Evolutionary conservation across 257 asterid genomes (phyloP), one percentile per base, ranked within the genome.

Genomic region (Echium plantagineum): DNA sequence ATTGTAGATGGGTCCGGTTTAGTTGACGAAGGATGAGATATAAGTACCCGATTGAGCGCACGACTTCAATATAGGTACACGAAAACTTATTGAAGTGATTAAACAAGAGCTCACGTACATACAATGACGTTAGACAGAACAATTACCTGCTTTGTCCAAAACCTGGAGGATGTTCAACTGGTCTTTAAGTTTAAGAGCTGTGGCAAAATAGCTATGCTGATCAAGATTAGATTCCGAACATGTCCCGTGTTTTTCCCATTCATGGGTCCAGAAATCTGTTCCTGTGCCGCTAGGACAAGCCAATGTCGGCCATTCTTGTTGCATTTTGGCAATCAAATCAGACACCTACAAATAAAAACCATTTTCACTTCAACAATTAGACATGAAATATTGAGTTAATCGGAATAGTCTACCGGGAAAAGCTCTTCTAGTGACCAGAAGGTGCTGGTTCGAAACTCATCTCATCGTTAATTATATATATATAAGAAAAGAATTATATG

Each of bases 181-280:
- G 57, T 74, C 62, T 65, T 68, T 77, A 48, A 74, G 49, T 68
- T 72, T 51, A 30, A 74, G 74, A 64, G 74, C 63, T 8, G 77
- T 57, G 55, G 48, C 54, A 24, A 74, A 67, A 28, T 77, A 68
- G 17, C 64, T 38, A 63, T 74, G 83, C 65, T 74, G 77, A 55
- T 74, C 77, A 15, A 74, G 73, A 21, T 66, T 64, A 2, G 69
- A 52, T 53, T 64, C 71, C 4, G 77, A 62, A 58, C 80, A 77
- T 6, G 77, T 77, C 3, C 72, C 73, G 10, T 63, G 75, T 62
- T 69, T 70, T 0, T 17, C 10, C 79, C 79, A 69, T 62, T 66
- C 62, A 6, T 65, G 72, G 2, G 55, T 7, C 62, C 70, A 74
- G 21, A 69, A 69, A 31, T 35, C 31, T 2, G 46, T 49, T 15